These are phyloP conservation scores for Solanum bulbocastanum DNA, from an alignment of 257 asterid species.

Conservation along the genomic window DNA sequence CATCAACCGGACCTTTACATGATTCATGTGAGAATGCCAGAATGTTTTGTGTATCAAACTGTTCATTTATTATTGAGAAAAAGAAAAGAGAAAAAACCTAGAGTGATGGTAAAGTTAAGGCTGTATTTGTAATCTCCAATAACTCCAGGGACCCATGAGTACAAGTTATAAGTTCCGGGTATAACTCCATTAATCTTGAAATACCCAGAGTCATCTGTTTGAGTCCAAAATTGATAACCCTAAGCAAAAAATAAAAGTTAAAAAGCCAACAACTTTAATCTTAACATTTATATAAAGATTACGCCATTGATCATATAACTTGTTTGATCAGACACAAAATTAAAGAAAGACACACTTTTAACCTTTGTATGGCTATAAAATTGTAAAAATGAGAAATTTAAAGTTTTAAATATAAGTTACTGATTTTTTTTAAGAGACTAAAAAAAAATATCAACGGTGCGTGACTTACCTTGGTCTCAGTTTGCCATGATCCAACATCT, in stretches of 20 bases:
- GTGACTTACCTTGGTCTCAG: conserved; percentile 50
- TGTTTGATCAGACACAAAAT: neutral
- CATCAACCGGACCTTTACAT: neutral
- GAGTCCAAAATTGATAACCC: conserved; percentile 15
- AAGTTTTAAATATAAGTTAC: neutral
- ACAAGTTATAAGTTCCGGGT: conserved; percentile 4
- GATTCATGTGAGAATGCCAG: fast-evolving
- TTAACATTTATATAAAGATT: neutral
- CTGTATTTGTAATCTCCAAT: conserved; percentile 8
- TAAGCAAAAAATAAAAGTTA: neutral
- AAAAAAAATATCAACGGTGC: no score
- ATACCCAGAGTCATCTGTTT: neutral
- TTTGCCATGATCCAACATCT: conserved; percentile 60
- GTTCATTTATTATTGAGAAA: neutral
- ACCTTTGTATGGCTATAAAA: neutral
- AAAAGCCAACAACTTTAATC: neutral
- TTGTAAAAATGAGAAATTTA: neutral
- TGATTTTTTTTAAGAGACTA: neutral
- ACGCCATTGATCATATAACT: neutral
- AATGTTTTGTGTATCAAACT: neutral
- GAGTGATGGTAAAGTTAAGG: neutral
- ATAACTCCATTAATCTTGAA: neutral
- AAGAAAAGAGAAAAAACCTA: neutral
- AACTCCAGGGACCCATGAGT: conserved; percentile 10
- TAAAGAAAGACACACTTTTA: neutral